Conservation (phyloP, 78 protist genomes). For the Pigoraptor vietnamica region DNA sequence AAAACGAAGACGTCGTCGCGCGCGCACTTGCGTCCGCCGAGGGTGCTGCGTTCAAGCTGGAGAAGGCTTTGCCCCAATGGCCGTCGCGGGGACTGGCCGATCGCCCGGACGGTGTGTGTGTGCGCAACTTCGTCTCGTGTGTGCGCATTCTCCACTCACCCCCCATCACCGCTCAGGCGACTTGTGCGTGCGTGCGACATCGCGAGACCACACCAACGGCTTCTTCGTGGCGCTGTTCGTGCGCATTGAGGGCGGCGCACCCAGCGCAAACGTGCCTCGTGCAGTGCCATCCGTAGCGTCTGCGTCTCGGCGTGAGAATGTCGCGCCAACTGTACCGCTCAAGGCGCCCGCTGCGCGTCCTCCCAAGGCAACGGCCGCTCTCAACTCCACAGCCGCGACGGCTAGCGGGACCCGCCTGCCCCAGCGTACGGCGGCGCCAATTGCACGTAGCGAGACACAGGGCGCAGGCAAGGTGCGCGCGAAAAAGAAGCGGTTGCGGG, state of each 20-base stretch:
- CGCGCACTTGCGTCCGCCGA: neutral
- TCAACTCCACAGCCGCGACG: too few species aligned
- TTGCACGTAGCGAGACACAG: neutral
- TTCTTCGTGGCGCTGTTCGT: slow-evolving; percentile 46
- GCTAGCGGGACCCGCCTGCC: too few species aligned
- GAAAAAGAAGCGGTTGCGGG: neutral
- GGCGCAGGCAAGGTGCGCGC: neutral
- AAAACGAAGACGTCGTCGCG: slow-evolving; percentile 61
- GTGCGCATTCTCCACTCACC: neutral
- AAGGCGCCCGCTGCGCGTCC: too few species aligned
- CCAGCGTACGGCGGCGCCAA: too few species aligned
- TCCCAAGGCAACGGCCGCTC: too few species aligned
- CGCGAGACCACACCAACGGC: slow-evolving; percentile 33
- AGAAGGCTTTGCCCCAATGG: neutral
- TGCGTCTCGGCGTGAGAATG: neutral
- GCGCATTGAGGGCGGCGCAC: neutral
- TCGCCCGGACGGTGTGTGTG: neutral
- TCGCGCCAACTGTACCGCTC: too few species aligned
- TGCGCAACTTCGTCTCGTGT: neutral
- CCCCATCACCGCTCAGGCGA: neutral
- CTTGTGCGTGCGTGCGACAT: slow-evolving; percentile 1
- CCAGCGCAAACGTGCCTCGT: neutral
- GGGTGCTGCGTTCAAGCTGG: neutral
- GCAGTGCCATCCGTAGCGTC: neutral
- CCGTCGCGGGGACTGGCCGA: neutral